phyloP scores from a whole-genome alignment of 2,329 filamentous ascomycete genomes.

The Corniculantispora saksenae region DNA sequence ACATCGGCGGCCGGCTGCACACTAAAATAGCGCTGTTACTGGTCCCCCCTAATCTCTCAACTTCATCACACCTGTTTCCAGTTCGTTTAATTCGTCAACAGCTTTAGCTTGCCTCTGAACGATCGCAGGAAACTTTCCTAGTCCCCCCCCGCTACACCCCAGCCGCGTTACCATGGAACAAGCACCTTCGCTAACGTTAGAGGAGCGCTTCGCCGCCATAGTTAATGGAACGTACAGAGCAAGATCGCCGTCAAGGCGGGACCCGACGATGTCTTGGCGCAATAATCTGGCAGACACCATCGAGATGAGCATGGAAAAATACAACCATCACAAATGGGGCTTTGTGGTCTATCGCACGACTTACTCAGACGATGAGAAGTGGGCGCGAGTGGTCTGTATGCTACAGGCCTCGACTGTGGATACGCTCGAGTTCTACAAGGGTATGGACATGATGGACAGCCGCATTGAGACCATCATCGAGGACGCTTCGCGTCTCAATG shows the following conservation, averaged over 20 bases:
- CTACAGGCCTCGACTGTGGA: conserved; percentile 3
- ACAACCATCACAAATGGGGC: conserved; percentile 8
- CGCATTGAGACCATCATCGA: conserved; percentile 6
- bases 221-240: conserved; percentile 9
- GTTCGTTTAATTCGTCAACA: too few relatives aligned
- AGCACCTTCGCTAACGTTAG: too few relatives aligned
- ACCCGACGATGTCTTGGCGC: conserved; percentile 3
- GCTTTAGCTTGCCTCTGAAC: too few relatives aligned
- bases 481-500: neutral
- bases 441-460: conserved; percentile 6
- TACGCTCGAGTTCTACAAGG: conserved; percentile 9
- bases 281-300: conserved; percentile 9
- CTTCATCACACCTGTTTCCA: too few relatives aligned
- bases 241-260: conserved; percentile 6
- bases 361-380: conserved; percentile 3
- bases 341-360: conserved; percentile 16
- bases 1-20: too few relatives aligned
- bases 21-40: too few relatives aligned
- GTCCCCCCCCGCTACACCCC: too few relatives aligned
- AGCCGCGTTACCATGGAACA: too few relatives aligned
- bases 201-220: too few relatives aligned
- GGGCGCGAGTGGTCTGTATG: conserved; percentile 2
- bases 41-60: too few relatives aligned
- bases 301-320: conserved; percentile 6
- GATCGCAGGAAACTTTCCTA: too few relatives aligned